Evolutionary conservation across 2,329 filamentous ascomycete genomes (phyloP), one percentile per base, ranked within the genome.

Genomic region (Purpureocillium lavendulum): DNA sequence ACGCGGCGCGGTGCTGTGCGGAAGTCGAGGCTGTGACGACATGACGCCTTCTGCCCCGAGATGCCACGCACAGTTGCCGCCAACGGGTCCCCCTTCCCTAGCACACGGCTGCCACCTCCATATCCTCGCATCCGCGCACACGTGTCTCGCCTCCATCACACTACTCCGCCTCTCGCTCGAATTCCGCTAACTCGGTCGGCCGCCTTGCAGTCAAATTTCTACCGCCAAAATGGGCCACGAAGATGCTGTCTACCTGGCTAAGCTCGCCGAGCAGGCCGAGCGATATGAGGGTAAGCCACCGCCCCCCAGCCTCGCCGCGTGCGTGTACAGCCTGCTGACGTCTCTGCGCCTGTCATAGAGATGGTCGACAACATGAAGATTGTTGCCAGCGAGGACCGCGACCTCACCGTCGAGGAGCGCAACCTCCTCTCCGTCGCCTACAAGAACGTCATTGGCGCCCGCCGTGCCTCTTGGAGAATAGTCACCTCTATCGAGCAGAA

Each of bases 281-380:
- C 90, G 92, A 68, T 98, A 98, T 73, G 92, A 98, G 78, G 92
- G 92, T 97, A 74, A 61, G 77, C 69, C 40, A 45, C 48, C 33
- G n/a, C 14, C 24, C 12, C 35, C 40, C 40, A 30, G 35, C 33
- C 33, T 26, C 14, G 14, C 15, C 12, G 11, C 35, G n/a, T n/a
- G 8, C 13, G 14, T 8, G 21, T 24, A 10, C 16, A 33, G 43
- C 32, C 46, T 46, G 52, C 57, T 58, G 47, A 59, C 50, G 11
- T 34, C 35, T 24, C 41, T 31, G 31, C 38, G 15, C 35, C 35
- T 50, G n/a, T n/a, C n/a, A 43, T 69, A 96, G 90, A 96, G 73
- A 96, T 97, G 90, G 90, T 97, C 55, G 88, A 95, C 77, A 95
- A 96, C 81, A 97, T 97, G 90, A 97, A 96, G 82, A 82, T 86